phyloP scores from a whole-genome alignment of 192 early-diverging fungal genomes.

The Coemansia sp. region DNA sequence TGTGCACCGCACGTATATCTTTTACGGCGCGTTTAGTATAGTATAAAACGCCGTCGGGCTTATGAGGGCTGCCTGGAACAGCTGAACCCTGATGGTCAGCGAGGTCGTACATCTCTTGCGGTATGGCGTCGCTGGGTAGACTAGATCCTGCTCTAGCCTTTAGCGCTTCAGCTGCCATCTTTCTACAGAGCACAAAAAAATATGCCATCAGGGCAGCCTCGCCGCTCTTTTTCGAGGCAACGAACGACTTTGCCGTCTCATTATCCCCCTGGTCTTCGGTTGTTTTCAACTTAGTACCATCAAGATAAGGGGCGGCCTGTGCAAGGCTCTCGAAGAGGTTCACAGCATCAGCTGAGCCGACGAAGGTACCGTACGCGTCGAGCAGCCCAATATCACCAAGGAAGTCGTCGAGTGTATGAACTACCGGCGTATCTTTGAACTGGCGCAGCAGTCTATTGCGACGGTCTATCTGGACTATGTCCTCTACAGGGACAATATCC shows the following conservation, averaged over 20 bases:
- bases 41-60: not conserved
- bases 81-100: not conserved
- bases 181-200: not conserved
- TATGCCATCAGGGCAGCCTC: constrained; percentile 1
- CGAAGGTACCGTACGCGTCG: not conserved
- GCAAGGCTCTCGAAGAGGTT: not conserved
- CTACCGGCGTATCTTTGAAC: not conserved
- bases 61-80: not conserved
- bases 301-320: not conserved
- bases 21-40: not conserved
- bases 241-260: not conserved
- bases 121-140: not conserved
- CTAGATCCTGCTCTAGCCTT: not conserved
- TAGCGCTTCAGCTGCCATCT: not conserved
- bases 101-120: not conserved
- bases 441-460: not conserved
- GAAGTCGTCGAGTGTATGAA: not conserved
- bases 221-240: not conserved
- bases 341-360: not conserved
- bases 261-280: not conserved
- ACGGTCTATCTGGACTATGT: not conserved
- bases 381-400: not conserved
- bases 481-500: not conserved
- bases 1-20: not conserved
- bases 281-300: not conserved